phyloP scores from a whole-genome alignment of 805 yeast species.

The Komagataella kurtzmanii region DNA sequence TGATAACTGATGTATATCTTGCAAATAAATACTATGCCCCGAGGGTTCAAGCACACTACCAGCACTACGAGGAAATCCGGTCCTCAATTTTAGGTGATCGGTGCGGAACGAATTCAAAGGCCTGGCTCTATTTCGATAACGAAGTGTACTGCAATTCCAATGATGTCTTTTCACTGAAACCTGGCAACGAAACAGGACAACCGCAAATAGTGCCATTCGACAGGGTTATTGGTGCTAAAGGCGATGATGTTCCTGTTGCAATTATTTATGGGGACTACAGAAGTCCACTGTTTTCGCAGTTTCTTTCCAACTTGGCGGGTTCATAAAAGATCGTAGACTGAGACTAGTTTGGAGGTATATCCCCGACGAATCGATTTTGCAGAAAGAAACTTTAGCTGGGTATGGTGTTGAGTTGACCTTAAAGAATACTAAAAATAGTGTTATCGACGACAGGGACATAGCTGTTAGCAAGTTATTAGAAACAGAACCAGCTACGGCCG shows the following conservation, averaged over 20 bases:
- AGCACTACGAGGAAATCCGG: constrained; percentile 26
- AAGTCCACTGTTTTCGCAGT: constrained; percentile 33
- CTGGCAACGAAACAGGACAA: constrained; percentile 20
- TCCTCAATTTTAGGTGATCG: constrained; percentile 19
- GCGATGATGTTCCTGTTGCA: constrained; percentile 35
- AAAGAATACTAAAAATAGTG: constrained; percentile 55
- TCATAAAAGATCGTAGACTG: constrained; percentile 51
- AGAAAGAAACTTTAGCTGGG: constrained; percentile 30
- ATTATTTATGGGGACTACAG: constrained; percentile 55
- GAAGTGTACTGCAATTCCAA: constrained; percentile 49
- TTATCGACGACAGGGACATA: constrained; percentile 43
- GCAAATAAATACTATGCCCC: constrained; percentile 42
- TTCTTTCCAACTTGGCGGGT: constrained; percentile 45
- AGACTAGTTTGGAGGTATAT: constrained; percentile 68
- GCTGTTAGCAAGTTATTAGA: not conserved
- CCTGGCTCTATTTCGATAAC: constrained; percentile 42
- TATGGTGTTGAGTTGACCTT: constrained; percentile 55
- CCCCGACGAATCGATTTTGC: constrained; percentile 16
- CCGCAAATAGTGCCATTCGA: constrained; percentile 35
- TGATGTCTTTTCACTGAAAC: constrained; percentile 70
- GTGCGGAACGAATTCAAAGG: constrained; percentile 13
- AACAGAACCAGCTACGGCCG: not conserved
- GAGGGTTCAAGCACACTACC: constrained; percentile 49
- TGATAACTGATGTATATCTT: constrained; percentile 26
- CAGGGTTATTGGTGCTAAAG: constrained; percentile 39